phyloP scores from a whole-genome alignment of 2,329 filamentous ascomycete genomes.

The Onygena corvina region DNA sequence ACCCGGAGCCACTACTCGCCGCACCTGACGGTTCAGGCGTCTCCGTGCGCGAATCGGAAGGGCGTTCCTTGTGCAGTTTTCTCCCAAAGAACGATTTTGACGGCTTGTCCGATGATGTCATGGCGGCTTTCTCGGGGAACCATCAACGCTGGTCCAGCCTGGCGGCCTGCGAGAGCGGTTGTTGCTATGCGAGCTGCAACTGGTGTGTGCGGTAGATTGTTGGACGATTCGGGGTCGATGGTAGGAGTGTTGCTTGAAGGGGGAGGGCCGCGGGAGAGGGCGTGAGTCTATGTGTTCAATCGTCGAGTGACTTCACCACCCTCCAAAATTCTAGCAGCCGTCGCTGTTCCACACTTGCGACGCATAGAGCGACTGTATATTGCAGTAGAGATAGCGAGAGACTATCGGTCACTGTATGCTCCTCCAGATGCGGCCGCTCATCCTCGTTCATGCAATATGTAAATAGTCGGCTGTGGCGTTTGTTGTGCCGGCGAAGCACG shows the following conservation, averaged over 20 bases:
- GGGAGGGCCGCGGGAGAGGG: background rate
- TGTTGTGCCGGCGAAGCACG: background rate
- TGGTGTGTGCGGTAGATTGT: background rate
- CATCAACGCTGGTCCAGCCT: background rate
- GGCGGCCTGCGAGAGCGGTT: background rate
- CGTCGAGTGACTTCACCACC: background rate
- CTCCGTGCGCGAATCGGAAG: constrained; percentile 40
- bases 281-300: background rate
- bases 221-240: background rate
- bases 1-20: constrained; percentile 50
- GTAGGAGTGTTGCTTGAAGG: background rate
- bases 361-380: background rate
- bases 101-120: constrained; percentile 57
- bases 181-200: background rate
- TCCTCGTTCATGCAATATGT: constrained; percentile 4
- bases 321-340: background rate
- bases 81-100: constrained; percentile 80
- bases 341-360: background rate
- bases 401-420: constrained; percentile 2
- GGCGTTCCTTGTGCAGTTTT: constrained; percentile 62
- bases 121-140: background rate
- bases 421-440: constrained; percentile 3
- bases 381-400: background rate
- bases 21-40: constrained; percentile 41
- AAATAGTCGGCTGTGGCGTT: background rate